phyloP scores from a whole-genome alignment of 768 basidiomycete species.

The Hygrophorus pudorinus region DNA sequence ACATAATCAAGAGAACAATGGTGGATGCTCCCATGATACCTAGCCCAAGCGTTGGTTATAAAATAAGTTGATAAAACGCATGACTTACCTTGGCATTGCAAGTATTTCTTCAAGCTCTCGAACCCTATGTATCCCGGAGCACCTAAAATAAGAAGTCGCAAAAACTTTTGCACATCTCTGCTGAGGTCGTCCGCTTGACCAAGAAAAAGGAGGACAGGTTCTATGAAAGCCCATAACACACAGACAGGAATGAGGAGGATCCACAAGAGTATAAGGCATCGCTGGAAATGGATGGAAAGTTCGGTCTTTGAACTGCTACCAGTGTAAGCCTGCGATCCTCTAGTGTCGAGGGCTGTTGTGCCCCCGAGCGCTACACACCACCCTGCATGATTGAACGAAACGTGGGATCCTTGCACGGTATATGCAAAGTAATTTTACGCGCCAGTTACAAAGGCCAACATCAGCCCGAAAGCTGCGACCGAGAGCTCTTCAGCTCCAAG shows the following conservation, averaged over 20 bases:
- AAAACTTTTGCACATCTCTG: conserved; percentile 50
- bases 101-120: conserved; percentile 69
- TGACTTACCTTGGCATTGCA: conserved; percentile 64
- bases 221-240: conserved; percentile 53
- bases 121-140: conserved; percentile 70
- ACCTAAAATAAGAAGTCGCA: conserved; percentile 53
- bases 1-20: conserved; percentile 47
- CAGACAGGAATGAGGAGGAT: conserved; percentile 53
- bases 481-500: conserved; percentile 64
- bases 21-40: conserved; percentile 73
- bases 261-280: conserved; percentile 59
- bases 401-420: conserved; percentile 34
- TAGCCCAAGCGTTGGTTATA: conserved; percentile 15
- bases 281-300: conserved; percentile 61
- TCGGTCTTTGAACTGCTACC: conserved; percentile 50
- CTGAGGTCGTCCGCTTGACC: conserved; percentile 53
- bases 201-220: conserved; percentile 50
- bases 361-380: conserved; percentile 74
- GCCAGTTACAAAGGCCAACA: conserved; percentile 76
- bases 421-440: conserved; percentile 28
- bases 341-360: conserved; percentile 69
- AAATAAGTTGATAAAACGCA: not conserved
- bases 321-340: conserved; percentile 72
- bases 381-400: conserved; percentile 31
- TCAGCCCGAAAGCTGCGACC: conserved; percentile 61